These are phyloP conservation scores for Metschnikowia cerradonensis DNA, from an alignment of 805 yeast genomes.

Conservation along the genomic window DNA sequence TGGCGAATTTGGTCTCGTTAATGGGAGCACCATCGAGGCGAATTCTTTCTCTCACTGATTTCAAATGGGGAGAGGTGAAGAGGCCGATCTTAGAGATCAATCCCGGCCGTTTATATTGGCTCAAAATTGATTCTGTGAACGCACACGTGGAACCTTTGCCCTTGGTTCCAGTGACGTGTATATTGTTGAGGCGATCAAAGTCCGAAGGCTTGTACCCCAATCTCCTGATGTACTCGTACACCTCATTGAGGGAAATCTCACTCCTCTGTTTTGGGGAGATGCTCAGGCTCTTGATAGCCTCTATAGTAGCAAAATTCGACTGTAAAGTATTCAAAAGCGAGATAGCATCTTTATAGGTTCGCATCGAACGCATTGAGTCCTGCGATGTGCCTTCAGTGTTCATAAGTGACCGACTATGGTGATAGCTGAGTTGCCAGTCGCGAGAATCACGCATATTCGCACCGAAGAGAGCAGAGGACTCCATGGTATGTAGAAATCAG, in stretches of 20 bases:
- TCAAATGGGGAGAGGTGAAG: constrained; percentile 95
- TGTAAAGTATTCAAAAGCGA: constrained; percentile 80
- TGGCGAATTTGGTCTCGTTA: constrained; percentile 69
- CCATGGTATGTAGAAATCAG: background rate
- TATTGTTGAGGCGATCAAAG: constrained; percentile 68
- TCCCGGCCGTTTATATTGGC: constrained; percentile 46
- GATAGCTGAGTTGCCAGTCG: background rate
- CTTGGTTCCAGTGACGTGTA: constrained; percentile 96
- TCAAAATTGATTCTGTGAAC: constrained; percentile 75
- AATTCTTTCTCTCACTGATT: constrained; percentile 87
- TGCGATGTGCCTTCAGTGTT: constrained; percentile 1
- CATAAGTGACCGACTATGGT: background rate
- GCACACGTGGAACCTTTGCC: constrained; percentile 99
- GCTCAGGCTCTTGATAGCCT: constrained; percentile 70
- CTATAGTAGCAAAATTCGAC: constrained; percentile 85
- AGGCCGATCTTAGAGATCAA: constrained; percentile 69
- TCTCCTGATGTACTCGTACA: constrained; percentile 45
- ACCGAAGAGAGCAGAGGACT: background rate
- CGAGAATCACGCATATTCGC: background rate
- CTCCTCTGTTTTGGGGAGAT: constrained; percentile 46
- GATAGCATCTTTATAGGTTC: constrained; percentile 65
- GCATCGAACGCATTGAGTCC: constrained; percentile 18
- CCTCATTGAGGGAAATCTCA: constrained; percentile 74
- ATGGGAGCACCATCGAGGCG: constrained; percentile 84
- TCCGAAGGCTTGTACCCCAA: constrained; percentile 51